Conservation (phyloP, 257 asterid species). For the Fraxinus americana region DNA sequence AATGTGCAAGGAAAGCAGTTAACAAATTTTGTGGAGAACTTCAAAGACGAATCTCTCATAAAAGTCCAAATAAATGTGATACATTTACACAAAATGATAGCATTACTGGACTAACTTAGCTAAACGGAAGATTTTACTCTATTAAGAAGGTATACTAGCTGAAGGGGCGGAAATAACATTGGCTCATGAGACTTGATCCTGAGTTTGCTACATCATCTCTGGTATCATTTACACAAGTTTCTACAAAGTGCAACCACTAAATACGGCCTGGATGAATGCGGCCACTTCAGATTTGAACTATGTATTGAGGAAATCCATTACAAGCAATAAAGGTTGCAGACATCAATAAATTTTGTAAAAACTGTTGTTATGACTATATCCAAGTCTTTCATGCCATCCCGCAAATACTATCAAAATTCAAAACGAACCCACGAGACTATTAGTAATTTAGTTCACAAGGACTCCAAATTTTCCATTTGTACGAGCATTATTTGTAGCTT, state of each 20-base stretch:
- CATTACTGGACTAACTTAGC: too few species aligned
- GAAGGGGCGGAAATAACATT: too few species aligned
- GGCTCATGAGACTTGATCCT: not conserved
- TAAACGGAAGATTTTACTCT: too few species aligned
- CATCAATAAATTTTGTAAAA: not conserved
- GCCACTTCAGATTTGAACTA: not conserved
- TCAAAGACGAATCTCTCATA: too few species aligned
- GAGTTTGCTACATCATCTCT: not conserved
- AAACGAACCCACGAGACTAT: too few species aligned
- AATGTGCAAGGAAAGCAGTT: too few species aligned
- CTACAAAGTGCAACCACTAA: not conserved
- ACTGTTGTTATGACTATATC: too few species aligned
- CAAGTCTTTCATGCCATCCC: not conserved
- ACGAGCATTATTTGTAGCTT: not conserved
- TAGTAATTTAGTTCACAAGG: not conserved
- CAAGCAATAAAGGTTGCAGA: not conserved
- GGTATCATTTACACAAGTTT: not conserved
- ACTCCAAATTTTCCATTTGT: too few species aligned
- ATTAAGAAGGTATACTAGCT: too few species aligned
- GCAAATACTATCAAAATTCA: not conserved
- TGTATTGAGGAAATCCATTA: not conserved
- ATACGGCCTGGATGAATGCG: not conserved
- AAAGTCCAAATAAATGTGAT: too few species aligned
- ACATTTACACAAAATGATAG: too few species aligned
- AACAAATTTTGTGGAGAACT: too few species aligned